Base-by-base conservation (phyloP, 208 protist species). In the Crithidia mellificae region DNA sequence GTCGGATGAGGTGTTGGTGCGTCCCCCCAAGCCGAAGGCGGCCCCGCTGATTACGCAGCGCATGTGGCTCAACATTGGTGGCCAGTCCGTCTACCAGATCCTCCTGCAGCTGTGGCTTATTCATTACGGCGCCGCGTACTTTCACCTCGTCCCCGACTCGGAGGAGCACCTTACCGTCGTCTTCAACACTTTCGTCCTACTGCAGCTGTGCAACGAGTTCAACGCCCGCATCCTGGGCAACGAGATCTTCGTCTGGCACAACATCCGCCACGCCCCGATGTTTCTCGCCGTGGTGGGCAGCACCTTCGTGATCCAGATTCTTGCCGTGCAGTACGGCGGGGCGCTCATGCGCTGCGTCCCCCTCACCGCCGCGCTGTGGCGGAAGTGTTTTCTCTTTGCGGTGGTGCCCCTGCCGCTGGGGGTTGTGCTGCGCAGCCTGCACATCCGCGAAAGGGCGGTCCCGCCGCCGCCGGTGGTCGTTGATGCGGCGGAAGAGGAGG, bases 11-110 rank as follows among this genome's bases (percentile, higher is more conserved):
- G 65, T 84, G 53, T 72, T 97, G 34, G 78, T 96, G 12, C 80
- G 90, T 17, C 71, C 79, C 5, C 94, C 92, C n/a, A 80, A 98
- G 74, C 77, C 83, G 12, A 85, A 92, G 61, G 82, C 88, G n/a
- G 81, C 93, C 20, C 72, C 82, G 20, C 85, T 99, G 6, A 91
- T 99, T 39, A 86, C 77, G 3, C 79, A 63, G n/a, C 72, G 58
- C 47, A 99, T 99, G 98, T 96, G 90, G 90, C 81, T 86, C 51
- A 82, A 88, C 49, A 91, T 99, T 47, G 46, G 77, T 20, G 80
- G 68, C 19, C 91, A 97, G 72, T 82, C 79, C 41, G 12, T 68
- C 22, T 97, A 83, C 56, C 92, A 97, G 77, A 72, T 97, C 11
- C 22, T 88, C n/a, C 44, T 78, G 17, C 85, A 92, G 72, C 59